These are phyloP conservation scores for Ceratocystis cubensis DNA, from an alignment of 2,329 filamentous ascomycete species.

Conservation along the genomic window DNA sequence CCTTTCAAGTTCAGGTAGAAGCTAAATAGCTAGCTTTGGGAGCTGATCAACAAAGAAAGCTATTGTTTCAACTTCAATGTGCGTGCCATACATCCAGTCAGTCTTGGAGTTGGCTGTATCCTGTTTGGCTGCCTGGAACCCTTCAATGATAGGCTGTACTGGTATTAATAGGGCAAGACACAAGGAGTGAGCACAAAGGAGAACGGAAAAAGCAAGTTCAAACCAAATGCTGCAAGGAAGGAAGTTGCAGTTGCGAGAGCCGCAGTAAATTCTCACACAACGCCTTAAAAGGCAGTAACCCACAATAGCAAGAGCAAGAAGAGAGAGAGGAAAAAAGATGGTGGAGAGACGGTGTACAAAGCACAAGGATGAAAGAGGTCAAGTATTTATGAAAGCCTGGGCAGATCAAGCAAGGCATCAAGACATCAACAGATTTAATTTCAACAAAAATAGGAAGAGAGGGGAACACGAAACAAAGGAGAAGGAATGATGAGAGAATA, in stretches of 20 bases:
- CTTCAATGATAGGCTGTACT: not conserved
- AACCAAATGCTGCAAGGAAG: not conserved
- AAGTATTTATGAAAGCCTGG: not conserved
- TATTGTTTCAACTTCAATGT: not conserved
- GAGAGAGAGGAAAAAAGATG: not conserved
- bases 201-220: not conserved
- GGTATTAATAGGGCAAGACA: not conserved
- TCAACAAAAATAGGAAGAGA: slow-evolving; percentile 1
- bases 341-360: not conserved
- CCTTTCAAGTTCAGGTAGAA: not conserved
- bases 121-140: not conserved
- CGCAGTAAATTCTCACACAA: not conserved
- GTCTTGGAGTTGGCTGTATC: not conserved
- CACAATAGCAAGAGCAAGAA: not conserved
- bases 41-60: not conserved
- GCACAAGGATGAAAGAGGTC: not conserved
- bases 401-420: slow-evolving; percentile 1
- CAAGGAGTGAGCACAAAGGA: not conserved
- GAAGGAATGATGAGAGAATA: slow-evolving; percentile 11
- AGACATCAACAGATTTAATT: slow-evolving; percentile 7
- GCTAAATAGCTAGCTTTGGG: not conserved
- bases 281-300: not conserved
- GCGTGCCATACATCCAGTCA: not conserved
- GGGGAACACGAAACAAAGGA: not conserved
- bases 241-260: not conserved